These are phyloP conservation scores for Arthrobotrys sphaeroides DNA, from an alignment of 2,329 filamentous ascomycete species.

Conservation along the genomic window DNA sequence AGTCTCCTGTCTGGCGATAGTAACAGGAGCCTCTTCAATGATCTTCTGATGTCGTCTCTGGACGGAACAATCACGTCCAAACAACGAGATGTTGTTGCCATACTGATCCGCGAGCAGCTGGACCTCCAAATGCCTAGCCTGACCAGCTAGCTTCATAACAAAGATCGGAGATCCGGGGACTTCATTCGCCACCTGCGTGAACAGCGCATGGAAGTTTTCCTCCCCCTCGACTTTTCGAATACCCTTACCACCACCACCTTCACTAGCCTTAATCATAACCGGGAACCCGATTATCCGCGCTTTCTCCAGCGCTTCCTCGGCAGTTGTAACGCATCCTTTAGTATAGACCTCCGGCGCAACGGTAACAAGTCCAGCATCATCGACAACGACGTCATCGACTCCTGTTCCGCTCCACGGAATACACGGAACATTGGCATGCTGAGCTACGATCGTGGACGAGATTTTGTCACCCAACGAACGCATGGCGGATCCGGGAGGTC, in stretches of 20 bases:
- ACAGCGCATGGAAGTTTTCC: conserved; percentile 83
- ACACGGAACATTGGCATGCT: conserved; percentile 94
- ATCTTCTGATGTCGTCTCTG: conserved; percentile 99
- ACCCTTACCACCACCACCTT: conserved; percentile 98
- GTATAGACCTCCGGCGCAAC: conserved; percentile 85
- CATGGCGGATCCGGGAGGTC: conserved; percentile 97
- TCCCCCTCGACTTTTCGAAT: conserved; percentile 93
- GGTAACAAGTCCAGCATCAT: conserved; percentile 83
- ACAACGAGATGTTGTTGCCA: conserved; percentile 98
- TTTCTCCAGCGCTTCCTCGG: conserved; percentile 86
- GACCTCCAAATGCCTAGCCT: conserved; percentile 95
- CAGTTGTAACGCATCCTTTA: conserved; percentile 88
- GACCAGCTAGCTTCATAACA: conserved; percentile 99
- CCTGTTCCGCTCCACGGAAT: conserved; percentile 99
- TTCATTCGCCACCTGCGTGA: conserved; percentile 95
- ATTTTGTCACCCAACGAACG: conserved; percentile 99
- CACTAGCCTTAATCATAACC: conserved; percentile 99
- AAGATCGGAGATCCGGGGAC: conserved; percentile 99
- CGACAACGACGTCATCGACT: conserved; percentile 78
- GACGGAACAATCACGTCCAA: conserved; percentile 97
- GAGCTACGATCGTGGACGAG: conserved; percentile 97
- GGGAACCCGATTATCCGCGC: conserved; percentile 95
- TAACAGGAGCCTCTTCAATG: conserved; percentile 98
- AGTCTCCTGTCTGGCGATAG: conserved; percentile 85
- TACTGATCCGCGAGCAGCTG: conserved; percentile 98